Base-by-base conservation (phyloP, 2,329 filamentous ascomycete genomes). In the Xylogone sp. region DNA sequence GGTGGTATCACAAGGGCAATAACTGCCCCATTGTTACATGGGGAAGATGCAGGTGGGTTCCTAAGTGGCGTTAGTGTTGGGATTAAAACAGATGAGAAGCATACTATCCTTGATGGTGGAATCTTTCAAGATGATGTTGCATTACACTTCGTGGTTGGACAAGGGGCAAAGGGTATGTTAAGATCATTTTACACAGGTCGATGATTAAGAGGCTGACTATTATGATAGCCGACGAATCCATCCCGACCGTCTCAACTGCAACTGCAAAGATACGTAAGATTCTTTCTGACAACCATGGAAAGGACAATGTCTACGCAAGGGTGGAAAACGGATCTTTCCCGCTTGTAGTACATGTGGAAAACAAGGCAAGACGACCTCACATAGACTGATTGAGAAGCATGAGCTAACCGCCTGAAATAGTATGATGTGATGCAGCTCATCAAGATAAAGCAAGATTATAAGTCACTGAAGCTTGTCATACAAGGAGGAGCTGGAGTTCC, bases 1-100 rank as follows among this genome's bases (percentile, higher is more conserved):
- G 73, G 69, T 16, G 75, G 75, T 18, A 65, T 76, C 18, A 77
- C 73, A 3, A 65, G 65, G 46, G 70, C 71, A 1, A 62, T 77
- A 9, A 71, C 73, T 2, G 60, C 71, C 4, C 74, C 73, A 2
- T 21, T 65, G 4, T 21, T 21, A 16, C 10, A 22, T 34, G 45
- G 45, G 8, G 45, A 46, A 9, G 53, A 56, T 21, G 54, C 43
- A 4, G 61, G 53, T 21, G 68, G 59, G 9, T 69, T 71, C 19
- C 56, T 70, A 4, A 61, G 61, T 5, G 75, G 74, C 16, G 69
- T 77, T n/a, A 75, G 71, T 52, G 67, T 66, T 1, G 72, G 70
- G 4, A 66, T 76, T 54, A 62, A 65, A 43, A 73, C 71, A 3
- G 64, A 67, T 24, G 66, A 62, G 19, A 66, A 66, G 42, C 66